Evolutionary conservation across 768 basidiomycete genomes (phyloP).

Genomic region (Psilocybe sp.): DNA sequence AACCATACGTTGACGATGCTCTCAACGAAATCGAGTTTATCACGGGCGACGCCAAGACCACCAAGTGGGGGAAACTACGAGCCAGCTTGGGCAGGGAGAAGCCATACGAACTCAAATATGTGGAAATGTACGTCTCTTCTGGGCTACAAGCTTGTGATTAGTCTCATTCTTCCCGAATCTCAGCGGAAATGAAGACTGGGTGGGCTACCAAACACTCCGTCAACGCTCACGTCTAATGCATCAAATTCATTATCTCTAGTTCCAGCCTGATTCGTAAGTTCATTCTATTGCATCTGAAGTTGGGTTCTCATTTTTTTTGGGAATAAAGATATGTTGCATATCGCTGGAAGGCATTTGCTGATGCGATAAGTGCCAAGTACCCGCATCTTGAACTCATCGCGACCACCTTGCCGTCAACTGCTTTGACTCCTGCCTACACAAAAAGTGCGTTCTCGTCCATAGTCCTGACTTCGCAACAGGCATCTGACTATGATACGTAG

Average conservation of each 20-base stretch:
- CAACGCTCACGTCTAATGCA: neutral
- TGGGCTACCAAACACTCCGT: conserved; percentile 1
- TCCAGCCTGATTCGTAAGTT: conserved; percentile 26
- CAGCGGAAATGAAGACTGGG: conserved; percentile 32
- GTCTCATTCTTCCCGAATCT: neutral
- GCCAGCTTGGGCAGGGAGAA: conserved; percentile 52
- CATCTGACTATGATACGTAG: conserved; percentile 14
- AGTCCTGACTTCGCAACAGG: neutral
- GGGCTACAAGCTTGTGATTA: neutral
- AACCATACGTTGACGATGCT: conserved; percentile 29
- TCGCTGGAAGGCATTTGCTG: conserved; percentile 19
- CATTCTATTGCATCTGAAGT: neutral
- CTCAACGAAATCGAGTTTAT: conserved; percentile 51
- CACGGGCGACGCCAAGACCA: conserved; percentile 44
- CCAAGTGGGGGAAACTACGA: conserved; percentile 36
- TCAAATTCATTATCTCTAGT: conserved; percentile 10
- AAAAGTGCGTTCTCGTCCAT: conserved; percentile 16
- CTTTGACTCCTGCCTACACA: conserved; percentile 43
- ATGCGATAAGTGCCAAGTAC: conserved; percentile 19
- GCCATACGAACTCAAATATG: conserved; percentile 45
- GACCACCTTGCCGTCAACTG: conserved; percentile 37
- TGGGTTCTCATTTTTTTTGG: conserved; percentile 1
- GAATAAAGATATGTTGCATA: conserved; percentile 39
- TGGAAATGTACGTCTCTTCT: conserved; percentile 42
- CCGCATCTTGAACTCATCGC: conserved; percentile 45